These are phyloP conservation scores for Flaveria brownii DNA, from an alignment of 129 eudicot genomes.

Conservation along the genomic window DNA sequence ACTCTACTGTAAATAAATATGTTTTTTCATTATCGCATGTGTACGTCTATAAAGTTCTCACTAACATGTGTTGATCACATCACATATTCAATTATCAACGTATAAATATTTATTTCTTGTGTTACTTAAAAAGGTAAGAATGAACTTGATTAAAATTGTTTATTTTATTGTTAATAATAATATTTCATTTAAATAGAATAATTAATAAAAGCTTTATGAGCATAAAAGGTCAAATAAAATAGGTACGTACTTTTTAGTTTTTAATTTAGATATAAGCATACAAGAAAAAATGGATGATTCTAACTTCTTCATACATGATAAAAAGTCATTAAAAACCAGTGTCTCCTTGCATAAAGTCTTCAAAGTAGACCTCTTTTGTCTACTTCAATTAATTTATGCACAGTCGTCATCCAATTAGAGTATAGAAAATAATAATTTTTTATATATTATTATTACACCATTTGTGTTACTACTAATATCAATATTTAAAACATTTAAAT, in stretches of 20 bases:
- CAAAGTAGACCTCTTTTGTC: slow-evolving; percentile 14
- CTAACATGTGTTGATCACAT: neutral
- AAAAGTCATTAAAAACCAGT: slow-evolving; percentile 20
- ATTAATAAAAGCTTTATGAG: neutral
- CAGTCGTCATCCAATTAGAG: neutral
- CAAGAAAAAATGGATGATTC: neutral
- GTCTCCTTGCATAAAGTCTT: slow-evolving; percentile 23
- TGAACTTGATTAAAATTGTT: neutral
- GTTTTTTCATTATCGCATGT: no score
- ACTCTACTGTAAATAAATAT: neutral
- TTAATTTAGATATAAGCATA: slow-evolving; percentile 21
- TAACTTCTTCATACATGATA: neutral
- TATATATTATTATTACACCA: no score
- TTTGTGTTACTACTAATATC: no score
- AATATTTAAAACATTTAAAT: no score
- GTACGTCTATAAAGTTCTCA: neutral
- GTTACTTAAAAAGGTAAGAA: neutral
- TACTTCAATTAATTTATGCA: slow-evolving; percentile 3
- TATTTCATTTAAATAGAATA: neutral
- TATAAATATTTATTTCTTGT: no score
- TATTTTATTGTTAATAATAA: neutral
- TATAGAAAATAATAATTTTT: neutral
- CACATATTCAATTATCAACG: neutral
- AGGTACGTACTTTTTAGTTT: neutral
- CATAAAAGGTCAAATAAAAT: neutral